phyloP scores from a whole-genome alignment of 306 rosid species.

The Prunus fruticosa region DNA sequence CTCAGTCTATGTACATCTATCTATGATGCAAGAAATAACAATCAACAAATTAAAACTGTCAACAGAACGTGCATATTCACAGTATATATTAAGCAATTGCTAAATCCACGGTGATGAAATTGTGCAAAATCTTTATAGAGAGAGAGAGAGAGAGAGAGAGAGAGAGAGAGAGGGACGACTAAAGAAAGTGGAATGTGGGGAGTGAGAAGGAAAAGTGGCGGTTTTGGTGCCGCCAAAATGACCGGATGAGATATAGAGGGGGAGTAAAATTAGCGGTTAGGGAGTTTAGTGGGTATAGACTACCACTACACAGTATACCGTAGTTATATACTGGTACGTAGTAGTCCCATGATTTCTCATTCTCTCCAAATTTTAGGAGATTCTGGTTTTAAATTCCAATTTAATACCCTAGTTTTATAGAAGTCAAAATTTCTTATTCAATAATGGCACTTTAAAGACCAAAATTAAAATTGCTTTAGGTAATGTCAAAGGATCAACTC shows the following conservation, averaged over 20 bases:
- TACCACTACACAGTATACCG: neutral
- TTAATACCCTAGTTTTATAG: too few relatives aligned
- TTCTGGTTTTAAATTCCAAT: neutral
- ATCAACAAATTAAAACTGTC: neutral
- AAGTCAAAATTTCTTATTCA: too few relatives aligned
- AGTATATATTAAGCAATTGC: conserved; percentile 24
- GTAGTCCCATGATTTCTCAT: neutral
- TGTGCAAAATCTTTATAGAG: conserved; percentile 20
- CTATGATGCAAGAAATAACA: conserved; percentile 1
- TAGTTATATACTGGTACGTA: neutral
- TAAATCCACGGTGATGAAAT: conserved; percentile 28
- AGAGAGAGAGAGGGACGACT: conserved; percentile 10
- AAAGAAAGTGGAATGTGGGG: conserved; percentile 19
- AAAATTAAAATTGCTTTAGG: too few relatives aligned
- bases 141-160: conserved; percentile 11
- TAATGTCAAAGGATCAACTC: too few relatives aligned
- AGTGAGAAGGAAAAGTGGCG: conserved; percentile 43
- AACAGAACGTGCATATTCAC: conserved; percentile 16
- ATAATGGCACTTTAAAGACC: too few relatives aligned
- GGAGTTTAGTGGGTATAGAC: neutral
- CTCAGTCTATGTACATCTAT: conserved; percentile 21
- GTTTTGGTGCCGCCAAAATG: conserved; percentile 93
- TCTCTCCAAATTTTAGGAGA: conserved; percentile 31
- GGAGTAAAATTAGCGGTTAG: conserved; percentile 48
- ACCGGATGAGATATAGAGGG: conserved; percentile 46